phyloP scores from a whole-genome alignment of 495 filamentous ascomycete species.

The Sordaria brevicollis region DNA sequence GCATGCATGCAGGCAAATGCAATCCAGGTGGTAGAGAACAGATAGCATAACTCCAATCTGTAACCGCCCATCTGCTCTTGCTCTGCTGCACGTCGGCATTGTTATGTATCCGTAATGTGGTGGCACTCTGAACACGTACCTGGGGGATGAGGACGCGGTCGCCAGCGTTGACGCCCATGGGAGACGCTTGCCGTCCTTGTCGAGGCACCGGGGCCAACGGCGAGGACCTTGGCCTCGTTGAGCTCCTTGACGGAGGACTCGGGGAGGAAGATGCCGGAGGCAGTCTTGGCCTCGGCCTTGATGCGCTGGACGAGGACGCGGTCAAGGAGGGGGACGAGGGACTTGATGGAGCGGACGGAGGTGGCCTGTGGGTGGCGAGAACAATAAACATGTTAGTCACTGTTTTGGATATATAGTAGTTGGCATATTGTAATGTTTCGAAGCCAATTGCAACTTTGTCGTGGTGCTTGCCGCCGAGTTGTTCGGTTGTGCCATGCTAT shows the following conservation, averaged over 20 bases:
- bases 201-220: conserved; percentile 83
- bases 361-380: conserved; percentile 34
- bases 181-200: conserved; percentile 79
- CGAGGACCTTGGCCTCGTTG: conserved; percentile 92
- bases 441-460: background rate
- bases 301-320: conserved; percentile 96
- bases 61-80: background rate
- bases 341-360: conserved; percentile 89
- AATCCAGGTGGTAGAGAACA: background rate
- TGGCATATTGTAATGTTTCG: background rate
- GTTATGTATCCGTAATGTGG: background rate
- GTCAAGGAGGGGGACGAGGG: conserved; percentile 92
- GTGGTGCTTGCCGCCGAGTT: background rate
- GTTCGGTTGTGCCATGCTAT: background rate
- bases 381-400: background rate
- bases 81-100: background rate
- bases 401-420: background rate
- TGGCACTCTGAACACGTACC: conserved; percentile 47
- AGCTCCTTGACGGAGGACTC: conserved; percentile 96
- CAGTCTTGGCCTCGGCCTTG: conserved; percentile 94
- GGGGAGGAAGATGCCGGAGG: conserved; percentile 91
- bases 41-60: conserved; percentile 4
- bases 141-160: conserved; percentile 96
- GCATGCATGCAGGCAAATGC: background rate
- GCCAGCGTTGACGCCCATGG: conserved; percentile 68